Percentiles rank a stretch among this genome's conserved stretches.
Evolutionary conservation across 371 early-diverging fungal species (phyloP).

Genomic region (Mortierella sp.): DNA sequence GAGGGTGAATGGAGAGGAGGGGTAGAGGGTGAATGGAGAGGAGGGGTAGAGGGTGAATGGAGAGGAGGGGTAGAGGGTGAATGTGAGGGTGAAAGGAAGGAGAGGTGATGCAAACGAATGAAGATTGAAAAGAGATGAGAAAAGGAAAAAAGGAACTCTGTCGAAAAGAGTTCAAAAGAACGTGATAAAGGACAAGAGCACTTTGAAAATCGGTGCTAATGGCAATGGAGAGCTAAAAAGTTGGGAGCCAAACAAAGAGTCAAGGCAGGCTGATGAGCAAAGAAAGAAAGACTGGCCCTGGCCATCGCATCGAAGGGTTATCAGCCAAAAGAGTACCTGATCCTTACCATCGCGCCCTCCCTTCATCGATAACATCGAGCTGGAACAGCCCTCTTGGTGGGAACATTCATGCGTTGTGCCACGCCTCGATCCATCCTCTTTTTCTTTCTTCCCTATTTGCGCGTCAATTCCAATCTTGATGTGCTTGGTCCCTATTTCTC

Average conservation of each 20-base stretch:
- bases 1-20: not conserved
- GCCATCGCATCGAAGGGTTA: not conserved
- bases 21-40: not conserved
- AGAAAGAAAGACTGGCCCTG: not conserved
- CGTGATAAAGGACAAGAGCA: constrained; percentile 6
- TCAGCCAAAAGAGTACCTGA: too few species aligned
- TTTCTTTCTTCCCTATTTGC: not conserved
- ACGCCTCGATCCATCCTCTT: constrained; percentile 6
- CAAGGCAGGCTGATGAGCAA: not conserved
- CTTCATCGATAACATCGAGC: not conserved
- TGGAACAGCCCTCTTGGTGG: not conserved
- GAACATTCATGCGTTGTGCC: constrained; percentile 1
- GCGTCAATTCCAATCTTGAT: not conserved
- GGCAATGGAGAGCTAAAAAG: not conserved
- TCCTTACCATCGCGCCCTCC: too few species aligned
- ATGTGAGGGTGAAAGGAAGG: not conserved
- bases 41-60: not conserved
- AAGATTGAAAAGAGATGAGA: not conserved
- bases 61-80: too few species aligned
- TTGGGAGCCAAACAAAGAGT: not conserved
- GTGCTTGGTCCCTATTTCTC: too few species aligned
- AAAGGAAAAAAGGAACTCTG: not conserved
- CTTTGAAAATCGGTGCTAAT: constrained; percentile 9
- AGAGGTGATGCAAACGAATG: not conserved
- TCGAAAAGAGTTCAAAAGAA: not conserved